Evolutionary conservation across 1,139 yeast genomes (phyloP).

Genomic region (Debaryomycetaceae sp.): DNA sequence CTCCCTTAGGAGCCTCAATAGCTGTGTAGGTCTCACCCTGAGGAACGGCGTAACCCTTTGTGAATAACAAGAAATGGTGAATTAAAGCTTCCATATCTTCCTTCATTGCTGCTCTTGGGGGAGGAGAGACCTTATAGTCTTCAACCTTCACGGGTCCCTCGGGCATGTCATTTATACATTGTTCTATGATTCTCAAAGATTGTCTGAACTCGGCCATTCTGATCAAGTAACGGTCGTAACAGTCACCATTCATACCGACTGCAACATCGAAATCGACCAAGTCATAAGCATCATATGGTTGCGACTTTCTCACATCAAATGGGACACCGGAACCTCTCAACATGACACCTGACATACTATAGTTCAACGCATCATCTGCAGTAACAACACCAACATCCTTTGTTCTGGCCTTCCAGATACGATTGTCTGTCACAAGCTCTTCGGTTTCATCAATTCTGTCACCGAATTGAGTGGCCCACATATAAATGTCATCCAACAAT

Average conservation of each 20-base stretch:
- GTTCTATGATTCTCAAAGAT: slow-evolving; percentile 83
- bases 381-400: slow-evolving; percentile 75
- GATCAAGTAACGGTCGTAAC: slow-evolving; percentile 83
- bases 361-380: slow-evolving; percentile 85
- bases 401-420: slow-evolving; percentile 92
- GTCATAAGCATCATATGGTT: slow-evolving; percentile 89
- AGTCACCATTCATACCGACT: slow-evolving; percentile 85
- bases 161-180: slow-evolving; percentile 89
- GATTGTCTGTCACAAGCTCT: slow-evolving; percentile 84
- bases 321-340: slow-evolving; percentile 90
- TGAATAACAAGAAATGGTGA: slow-evolving; percentile 83
- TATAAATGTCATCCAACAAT: slow-evolving; percentile 81
- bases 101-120: slow-evolving; percentile 79
- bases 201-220: slow-evolving; percentile 94
- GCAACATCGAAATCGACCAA: slow-evolving; percentile 83
- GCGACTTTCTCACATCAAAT: slow-evolving; percentile 80
- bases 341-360: slow-evolving; percentile 83
- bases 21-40: slow-evolving; percentile 91
- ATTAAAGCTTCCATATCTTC: slow-evolving; percentile 92
- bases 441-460: slow-evolving; percentile 90
- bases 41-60: slow-evolving; percentile 88
- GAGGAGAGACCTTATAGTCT: slow-evolving; percentile 82
- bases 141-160: slow-evolving; percentile 91
- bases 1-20: slow-evolving; percentile 95
- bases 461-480: slow-evolving; percentile 97